Evolutionary conservation across 306 rosid species (phyloP).

Genomic region (Hylodesmum podocarpum): DNA sequence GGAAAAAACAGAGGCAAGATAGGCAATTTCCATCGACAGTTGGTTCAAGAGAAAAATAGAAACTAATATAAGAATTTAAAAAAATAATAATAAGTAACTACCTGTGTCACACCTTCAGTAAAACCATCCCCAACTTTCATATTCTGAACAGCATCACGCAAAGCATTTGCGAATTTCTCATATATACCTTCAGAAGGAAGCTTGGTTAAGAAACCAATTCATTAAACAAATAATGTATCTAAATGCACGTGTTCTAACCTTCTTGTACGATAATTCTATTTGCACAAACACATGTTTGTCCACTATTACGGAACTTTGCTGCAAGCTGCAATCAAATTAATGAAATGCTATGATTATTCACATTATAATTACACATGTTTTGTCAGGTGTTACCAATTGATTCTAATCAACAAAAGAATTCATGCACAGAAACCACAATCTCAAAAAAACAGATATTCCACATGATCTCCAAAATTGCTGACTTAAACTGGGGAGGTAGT

Average conservation of each 20-base stretch:
- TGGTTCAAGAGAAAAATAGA: conserved; percentile 7
- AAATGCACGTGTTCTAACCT: conserved; percentile 54
- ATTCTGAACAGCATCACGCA: conserved; percentile 69
- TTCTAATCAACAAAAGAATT: background rate
- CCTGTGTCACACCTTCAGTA: conserved; percentile 87
- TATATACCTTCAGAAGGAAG: conserved; percentile 64
- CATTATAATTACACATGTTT: background rate
- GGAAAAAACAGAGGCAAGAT: conserved; percentile 6
- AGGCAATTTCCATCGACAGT: conserved; percentile 12
- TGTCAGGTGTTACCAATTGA: background rate
- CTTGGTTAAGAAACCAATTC: background rate
- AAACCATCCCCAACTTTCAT: conserved; percentile 97
- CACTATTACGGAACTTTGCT: conserved; percentile 94
- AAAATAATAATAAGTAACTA: conserved; percentile 21
- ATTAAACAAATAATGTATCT: conserved; percentile 2
- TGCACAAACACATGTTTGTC: conserved; percentile 98
- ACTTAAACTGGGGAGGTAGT: background rate
- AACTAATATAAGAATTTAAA: background rate
- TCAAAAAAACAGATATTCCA: conserved; percentile 6
- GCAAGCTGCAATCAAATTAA: conserved; percentile 60
- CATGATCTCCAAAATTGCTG: background rate
- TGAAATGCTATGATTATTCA: conserved; percentile 18
- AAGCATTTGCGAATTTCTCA: conserved; percentile 73
- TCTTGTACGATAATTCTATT: conserved; percentile 95
- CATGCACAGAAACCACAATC: background rate